phyloP scores from a whole-genome alignment of 2,329 filamentous ascomycete genomes.

The Aureobasidium sp. region DNA sequence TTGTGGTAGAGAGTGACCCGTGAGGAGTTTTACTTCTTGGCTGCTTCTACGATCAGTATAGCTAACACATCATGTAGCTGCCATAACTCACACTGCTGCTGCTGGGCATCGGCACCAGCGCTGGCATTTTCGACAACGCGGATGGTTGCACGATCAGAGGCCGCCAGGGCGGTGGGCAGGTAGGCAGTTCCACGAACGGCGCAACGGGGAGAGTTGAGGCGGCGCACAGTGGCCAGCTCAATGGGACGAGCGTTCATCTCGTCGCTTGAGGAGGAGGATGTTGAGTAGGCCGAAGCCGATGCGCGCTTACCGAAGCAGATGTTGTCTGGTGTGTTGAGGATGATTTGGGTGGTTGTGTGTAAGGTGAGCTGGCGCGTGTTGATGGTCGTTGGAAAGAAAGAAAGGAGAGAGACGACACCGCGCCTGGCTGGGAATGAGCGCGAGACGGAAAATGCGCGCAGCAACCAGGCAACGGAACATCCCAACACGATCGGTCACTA shows the following conservation, averaged over 20 bases:
- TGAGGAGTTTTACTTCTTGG: too few species aligned
- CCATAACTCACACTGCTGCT: background rate
- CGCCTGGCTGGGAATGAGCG: background rate
- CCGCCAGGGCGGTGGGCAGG: background rate
- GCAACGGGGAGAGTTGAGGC: background rate
- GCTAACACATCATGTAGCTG: too few species aligned
- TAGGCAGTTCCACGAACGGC: background rate
- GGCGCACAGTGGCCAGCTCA: background rate
- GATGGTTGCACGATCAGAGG: background rate
- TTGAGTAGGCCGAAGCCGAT: background rate
- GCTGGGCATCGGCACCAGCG: background rate
- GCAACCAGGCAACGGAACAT: background rate
- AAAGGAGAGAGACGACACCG: background rate
- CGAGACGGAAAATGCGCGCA: background rate
- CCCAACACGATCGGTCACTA: background rate
- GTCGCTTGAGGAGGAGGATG: background rate
- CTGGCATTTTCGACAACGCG: background rate
- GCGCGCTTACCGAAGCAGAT: background rate
- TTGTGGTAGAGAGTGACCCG: too few species aligned
- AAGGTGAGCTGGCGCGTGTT: background rate
- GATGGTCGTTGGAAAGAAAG: too few species aligned
- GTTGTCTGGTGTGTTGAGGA: background rate
- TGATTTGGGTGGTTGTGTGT: background rate
- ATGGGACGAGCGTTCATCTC: background rate
- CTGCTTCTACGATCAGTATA: background rate